Evolutionary conservation across 1,139 yeast genomes (phyloP).

Genomic region (Yamadazyma conglobata): DNA sequence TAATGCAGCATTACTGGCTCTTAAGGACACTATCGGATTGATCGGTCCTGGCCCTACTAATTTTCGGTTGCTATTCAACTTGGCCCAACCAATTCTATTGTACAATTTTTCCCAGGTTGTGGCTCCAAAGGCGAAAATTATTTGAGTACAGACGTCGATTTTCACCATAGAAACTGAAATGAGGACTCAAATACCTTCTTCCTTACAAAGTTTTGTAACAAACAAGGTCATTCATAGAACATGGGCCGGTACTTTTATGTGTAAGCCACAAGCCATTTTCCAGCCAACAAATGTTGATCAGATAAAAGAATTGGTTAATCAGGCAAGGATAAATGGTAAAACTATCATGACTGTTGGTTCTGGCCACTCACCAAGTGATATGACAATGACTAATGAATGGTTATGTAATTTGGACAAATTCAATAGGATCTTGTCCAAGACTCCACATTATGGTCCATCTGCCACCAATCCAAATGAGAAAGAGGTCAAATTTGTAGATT

Average conservation of each 20-base stretch:
- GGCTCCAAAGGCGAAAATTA: too few species aligned
- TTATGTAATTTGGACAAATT: conserved; percentile 79
- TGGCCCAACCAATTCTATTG: too few species aligned
- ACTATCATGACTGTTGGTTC: conserved; percentile 88
- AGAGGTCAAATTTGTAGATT: conserved; percentile 73
- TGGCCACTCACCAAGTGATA: conserved; percentile 91
- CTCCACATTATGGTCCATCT: conserved; percentile 37
- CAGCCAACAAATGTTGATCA: conserved; percentile 71
- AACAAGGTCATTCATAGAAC: conserved; percentile 54
- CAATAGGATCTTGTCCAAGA: conserved; percentile 48
- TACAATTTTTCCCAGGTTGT: too few species aligned
- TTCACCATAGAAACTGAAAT: too few species aligned
- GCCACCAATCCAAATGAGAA: conserved; percentile 21
- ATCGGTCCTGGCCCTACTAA: too few species aligned
- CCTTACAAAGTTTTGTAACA: conserved; percentile 31
- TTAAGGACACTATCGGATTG: too few species aligned
- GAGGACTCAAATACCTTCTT: conserved; percentile 25
- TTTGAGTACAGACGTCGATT: too few species aligned
- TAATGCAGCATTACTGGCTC: too few species aligned
- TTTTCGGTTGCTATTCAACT: too few species aligned
- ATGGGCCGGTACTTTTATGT: conserved; percentile 89
- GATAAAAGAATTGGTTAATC: conserved; percentile 57
- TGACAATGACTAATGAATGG: conserved; percentile 90
- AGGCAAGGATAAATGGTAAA: conserved; percentile 57
- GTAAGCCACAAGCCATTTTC: conserved; percentile 72